A percentile compares a stretch with the other conserved stretches of the same genome.
Conservation (phyloP, 768 basidiomycete genomes). For the Leccinum barrowsii region DNA sequence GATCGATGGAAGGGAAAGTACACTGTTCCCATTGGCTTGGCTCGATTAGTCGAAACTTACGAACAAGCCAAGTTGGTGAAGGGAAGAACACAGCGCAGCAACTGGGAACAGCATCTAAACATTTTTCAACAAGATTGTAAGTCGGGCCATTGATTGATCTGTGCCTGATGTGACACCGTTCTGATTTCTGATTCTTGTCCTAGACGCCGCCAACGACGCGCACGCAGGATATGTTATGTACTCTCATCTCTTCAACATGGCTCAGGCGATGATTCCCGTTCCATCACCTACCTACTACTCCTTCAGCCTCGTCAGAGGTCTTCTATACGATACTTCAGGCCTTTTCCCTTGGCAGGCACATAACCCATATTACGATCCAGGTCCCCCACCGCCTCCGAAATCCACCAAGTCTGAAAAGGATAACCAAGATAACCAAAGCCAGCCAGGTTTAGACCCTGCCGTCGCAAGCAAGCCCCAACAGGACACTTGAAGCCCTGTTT, state of each 20-base stretch:
- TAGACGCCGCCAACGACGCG: conserved; percentile 74
- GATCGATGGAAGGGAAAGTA: conserved; percentile 71
- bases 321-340: conserved; percentile 38
- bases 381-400: conserved; percentile 56
- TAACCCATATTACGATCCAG: conserved; percentile 72
- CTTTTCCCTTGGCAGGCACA: conserved; percentile 45
- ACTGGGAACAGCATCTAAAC: conserved; percentile 60
- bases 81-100: conserved; percentile 57
- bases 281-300: conserved; percentile 46
- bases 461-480: not conserved
- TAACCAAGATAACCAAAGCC: conserved; percentile 3
- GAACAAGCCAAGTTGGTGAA: conserved; percentile 51
- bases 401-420: conserved; percentile 19
- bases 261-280: conserved; percentile 30
- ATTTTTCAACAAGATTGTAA: conserved; percentile 56
- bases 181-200: conserved; percentile 10
- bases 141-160: conserved; percentile 20
- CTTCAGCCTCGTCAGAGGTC: conserved; percentile 52
- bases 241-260: conserved; percentile 43
- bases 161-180: not conserved
- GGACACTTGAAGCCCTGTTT: not conserved
- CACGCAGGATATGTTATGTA: conserved; percentile 60
- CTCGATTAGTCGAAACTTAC: conserved; percentile 63
- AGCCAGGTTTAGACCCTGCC: not conserved
- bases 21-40: conserved; percentile 54